phyloP scores from a whole-genome alignment of 495 filamentous ascomycete species.

The Cercophora sp. region DNA sequence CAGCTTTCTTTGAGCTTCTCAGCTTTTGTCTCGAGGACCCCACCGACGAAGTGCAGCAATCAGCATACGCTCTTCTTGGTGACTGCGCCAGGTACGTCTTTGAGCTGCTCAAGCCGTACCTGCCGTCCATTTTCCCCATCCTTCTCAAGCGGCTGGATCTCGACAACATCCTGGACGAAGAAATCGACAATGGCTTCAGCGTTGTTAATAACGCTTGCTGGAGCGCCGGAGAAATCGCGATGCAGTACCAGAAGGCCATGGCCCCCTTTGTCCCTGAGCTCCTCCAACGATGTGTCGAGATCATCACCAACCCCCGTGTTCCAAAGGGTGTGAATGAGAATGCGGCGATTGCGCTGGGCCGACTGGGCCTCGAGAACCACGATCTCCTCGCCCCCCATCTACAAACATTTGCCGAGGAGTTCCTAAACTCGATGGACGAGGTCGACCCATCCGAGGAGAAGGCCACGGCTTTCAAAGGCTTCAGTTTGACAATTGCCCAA shows the following conservation, averaged over 20 bases:
- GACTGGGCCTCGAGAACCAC: constrained; percentile 78
- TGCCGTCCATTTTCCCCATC: constrained; percentile 69
- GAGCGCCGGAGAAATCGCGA: constrained; percentile 90
- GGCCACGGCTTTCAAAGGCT: constrained; percentile 85
- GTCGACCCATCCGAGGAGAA: constrained; percentile 93
- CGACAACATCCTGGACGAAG: constrained; percentile 66
- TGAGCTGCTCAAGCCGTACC: constrained; percentile 68
- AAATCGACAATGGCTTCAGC: constrained; percentile 73
- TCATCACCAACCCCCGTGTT: constrained; percentile 77
- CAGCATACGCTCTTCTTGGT: constrained; percentile 89
- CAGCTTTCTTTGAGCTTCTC: constrained; percentile 84
- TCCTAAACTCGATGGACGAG: constrained; percentile 75
- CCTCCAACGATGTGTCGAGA: constrained; percentile 67
- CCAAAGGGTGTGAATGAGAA: constrained; percentile 93
- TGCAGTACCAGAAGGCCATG: constrained; percentile 70
- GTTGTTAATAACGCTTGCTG: constrained; percentile 99
- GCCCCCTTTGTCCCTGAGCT: constrained; percentile 71
- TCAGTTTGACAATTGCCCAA: constrained; percentile 74
- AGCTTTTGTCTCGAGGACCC: constrained; percentile 89
- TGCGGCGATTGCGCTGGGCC: constrained; percentile 86
- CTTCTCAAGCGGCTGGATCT: constrained; percentile 86
- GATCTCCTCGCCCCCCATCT: constrained; percentile 76
- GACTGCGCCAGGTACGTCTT: constrained; percentile 97
- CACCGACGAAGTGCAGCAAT: constrained; percentile 91
- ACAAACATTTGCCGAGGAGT: constrained; percentile 72